These are phyloP conservation scores for Sporothrix dimorphospora DNA, from an alignment of 2,329 filamentous ascomycete species.

Conservation along the genomic window DNA sequence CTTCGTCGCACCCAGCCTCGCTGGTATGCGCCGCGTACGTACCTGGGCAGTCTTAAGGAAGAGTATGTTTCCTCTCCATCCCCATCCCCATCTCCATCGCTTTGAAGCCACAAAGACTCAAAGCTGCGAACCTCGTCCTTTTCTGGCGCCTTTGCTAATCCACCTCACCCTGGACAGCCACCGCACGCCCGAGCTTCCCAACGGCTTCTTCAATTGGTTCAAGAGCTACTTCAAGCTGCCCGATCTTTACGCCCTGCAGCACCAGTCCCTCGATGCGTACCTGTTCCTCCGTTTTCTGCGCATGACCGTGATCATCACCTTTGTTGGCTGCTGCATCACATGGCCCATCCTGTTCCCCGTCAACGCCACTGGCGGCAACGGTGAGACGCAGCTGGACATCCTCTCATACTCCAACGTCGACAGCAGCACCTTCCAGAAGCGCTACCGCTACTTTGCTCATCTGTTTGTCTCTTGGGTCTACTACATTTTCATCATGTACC, in stretches of 20 bases:
- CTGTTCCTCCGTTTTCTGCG: constrained; percentile 88
- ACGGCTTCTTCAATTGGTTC: constrained; percentile 69
- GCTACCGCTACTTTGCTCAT: constrained; percentile 78
- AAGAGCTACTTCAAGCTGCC: constrained; percentile 66
- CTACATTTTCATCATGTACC: constrained; percentile 85
- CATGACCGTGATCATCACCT: constrained; percentile 72
- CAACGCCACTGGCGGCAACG: constrained; percentile 78
- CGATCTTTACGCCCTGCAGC: constrained; percentile 82
- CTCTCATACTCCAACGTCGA: constrained; percentile 78
- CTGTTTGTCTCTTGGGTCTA: constrained; percentile 80
- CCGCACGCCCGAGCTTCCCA: constrained; percentile 62
- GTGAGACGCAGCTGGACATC: constrained; percentile 69
- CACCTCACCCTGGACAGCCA: constrained; percentile 45
- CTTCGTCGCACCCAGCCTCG: constrained; percentile 51
- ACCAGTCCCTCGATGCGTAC: constrained; percentile 90
- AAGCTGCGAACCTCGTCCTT: neutral
- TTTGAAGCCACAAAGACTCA: neutral
- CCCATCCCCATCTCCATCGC: too few species aligned
- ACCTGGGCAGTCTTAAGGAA: constrained; percentile 51
- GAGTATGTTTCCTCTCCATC: constrained; percentile 38
- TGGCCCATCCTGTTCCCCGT: constrained; percentile 87
- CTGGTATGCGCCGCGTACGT: constrained; percentile 56
- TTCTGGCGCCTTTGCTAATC: neutral
- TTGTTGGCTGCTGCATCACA: constrained; percentile 81
- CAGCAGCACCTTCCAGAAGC: constrained; percentile 50